These are phyloP conservation scores for Phaeodactylum tricornutum DNA, from an alignment of 108 stramenopile species.

Conservation along the genomic window DNA sequence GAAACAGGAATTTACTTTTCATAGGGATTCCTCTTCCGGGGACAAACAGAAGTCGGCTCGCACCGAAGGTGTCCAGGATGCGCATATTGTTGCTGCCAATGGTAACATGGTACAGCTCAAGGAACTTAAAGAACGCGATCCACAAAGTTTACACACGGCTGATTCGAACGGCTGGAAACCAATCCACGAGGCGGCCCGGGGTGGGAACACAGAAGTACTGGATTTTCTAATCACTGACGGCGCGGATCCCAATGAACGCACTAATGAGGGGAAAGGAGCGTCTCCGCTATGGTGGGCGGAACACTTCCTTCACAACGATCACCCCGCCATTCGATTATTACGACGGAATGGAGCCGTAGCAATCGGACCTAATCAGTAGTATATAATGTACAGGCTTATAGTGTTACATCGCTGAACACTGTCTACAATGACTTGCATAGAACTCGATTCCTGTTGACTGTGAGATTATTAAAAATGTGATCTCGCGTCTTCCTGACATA, in stretches of 20 bases:
- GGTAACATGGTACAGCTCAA: conserved; percentile 40
- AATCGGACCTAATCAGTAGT: no score
- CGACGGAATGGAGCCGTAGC: conserved; percentile 24
- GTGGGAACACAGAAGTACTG: conserved; percentile 46
- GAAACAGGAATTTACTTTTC: conserved; percentile 20
- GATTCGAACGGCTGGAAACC: conserved; percentile 79
- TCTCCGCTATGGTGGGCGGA: conserved; percentile 56
- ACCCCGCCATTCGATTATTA: conserved; percentile 23
- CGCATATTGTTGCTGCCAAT: conserved; percentile 37
- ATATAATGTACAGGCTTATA: no score
- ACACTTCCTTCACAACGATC: conserved; percentile 15
- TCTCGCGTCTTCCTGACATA: no score
- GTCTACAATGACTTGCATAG: no score
- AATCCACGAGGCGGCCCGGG: conserved; percentile 74
- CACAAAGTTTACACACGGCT: conserved; percentile 24
- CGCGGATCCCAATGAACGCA: conserved; percentile 43
- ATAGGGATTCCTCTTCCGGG: neutral
- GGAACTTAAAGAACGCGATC: conserved; percentile 29
- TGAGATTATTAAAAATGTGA: no score
- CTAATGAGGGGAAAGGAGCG: conserved; percentile 49
- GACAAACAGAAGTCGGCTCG: neutral
- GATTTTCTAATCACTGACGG: conserved; percentile 34
- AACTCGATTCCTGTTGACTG: no score
- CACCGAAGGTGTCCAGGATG: neutral
- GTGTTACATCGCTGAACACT: no score